phyloP scores from a whole-genome alignment of 495 filamentous ascomycete genomes.

The Usnea hakonensis region DNA sequence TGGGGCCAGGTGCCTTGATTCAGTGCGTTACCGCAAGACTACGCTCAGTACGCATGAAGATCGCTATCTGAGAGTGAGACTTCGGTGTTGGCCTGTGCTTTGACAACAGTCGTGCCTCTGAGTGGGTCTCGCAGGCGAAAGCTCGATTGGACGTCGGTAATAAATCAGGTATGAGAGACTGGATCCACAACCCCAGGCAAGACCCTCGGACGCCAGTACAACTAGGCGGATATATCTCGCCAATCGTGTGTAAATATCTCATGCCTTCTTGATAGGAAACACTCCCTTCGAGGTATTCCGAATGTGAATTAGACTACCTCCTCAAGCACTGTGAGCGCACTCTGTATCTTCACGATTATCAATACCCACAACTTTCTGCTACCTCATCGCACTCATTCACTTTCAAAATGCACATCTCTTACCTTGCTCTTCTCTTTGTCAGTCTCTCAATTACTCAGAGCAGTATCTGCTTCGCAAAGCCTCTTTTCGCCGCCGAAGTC shows the following conservation, averaged over 20 bases:
- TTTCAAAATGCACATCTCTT: not conserved
- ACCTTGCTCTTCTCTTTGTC: not conserved
- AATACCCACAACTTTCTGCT: no score
- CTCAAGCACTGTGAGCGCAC: no score
- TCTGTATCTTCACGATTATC: no score
- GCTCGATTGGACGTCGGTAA: no score
- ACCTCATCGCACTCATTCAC: not conserved
- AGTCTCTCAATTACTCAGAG: not conserved
- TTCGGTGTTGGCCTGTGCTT: not conserved
- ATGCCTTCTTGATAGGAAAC: no score
- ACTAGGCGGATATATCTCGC: not conserved
- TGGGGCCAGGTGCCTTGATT: no score
- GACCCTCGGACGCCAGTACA: not conserved
- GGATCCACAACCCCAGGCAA: not conserved
- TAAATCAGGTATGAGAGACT: no score
- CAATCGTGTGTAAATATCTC: no score
- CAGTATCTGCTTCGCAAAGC: not conserved
- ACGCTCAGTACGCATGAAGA: no score
- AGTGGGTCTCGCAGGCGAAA: not conserved
- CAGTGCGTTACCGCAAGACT: no score
- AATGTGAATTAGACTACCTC: no score
- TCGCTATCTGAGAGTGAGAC: not conserved
- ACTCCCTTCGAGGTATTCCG: not conserved
- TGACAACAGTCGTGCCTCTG: not conserved
- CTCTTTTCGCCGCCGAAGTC: not conserved